Conservation (phyloP, 169 alveolate species). For the Plasmodium berghei region DNA sequence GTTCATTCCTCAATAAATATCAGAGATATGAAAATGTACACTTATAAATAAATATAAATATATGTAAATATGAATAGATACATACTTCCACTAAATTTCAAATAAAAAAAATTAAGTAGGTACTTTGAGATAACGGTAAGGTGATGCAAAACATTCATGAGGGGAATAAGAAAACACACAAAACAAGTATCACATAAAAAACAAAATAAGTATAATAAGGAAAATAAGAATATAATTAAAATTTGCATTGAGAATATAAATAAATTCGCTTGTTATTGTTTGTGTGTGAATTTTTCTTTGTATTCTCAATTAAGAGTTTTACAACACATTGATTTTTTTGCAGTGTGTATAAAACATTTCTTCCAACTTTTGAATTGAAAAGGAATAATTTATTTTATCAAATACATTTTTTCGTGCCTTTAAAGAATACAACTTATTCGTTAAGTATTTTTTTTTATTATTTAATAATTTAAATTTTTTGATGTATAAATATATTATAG, state of each 20-base stretch:
- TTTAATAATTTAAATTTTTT: conserved; percentile 63
- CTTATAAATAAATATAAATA: conserved; percentile 13
- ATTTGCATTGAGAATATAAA: too few relatives aligned
- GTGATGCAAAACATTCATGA: too few relatives aligned
- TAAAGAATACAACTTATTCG: conserved; percentile 34
- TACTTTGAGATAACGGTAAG: too few relatives aligned
- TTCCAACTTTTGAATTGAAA: conserved; percentile 39
- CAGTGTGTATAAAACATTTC: conserved; percentile 67
- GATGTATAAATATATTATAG: conserved; percentile 56
- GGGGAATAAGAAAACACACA: too few relatives aligned
- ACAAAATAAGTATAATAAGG: too few relatives aligned
- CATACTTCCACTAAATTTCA: neutral
- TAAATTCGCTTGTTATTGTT: too few relatives aligned
- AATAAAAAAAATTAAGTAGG: too few relatives aligned
- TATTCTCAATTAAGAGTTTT: neutral
- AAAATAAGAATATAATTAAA: too few relatives aligned
- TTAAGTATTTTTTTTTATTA: conserved; percentile 43
- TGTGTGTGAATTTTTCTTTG: neutral
- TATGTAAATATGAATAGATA: neutral
- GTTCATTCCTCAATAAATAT: neutral
- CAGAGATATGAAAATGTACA: neutral
- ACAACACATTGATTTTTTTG: conserved; percentile 65
- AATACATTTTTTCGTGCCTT: conserved; percentile 47
- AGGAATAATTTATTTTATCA: conserved; percentile 63
- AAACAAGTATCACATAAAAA: too few relatives aligned